These are phyloP conservation scores for Chamaenerion angustifolium DNA, from an alignment of 345 rosid genomes.

Conservation along the genomic window DNA sequence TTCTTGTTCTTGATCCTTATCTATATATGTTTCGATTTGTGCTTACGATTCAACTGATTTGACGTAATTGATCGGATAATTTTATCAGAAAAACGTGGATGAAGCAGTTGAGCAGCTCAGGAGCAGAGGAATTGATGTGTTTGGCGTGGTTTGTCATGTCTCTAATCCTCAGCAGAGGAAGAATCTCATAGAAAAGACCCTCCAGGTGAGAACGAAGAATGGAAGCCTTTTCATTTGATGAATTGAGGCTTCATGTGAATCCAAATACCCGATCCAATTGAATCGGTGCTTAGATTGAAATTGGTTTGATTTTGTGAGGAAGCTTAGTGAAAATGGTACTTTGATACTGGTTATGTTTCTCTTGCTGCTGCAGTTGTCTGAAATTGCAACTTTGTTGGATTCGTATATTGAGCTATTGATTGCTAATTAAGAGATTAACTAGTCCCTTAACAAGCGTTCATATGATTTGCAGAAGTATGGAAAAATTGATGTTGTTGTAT, in stretches of 20 bases:
- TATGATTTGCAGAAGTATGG: conserved; percentile 53
- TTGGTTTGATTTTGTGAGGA: too few species aligned
- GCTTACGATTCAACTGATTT: not conserved
- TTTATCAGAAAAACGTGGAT: conserved; percentile 61
- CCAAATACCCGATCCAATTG: too few species aligned
- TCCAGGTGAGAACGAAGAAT: conserved; percentile 32
- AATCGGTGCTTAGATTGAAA: too few species aligned
- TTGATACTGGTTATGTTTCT: too few species aligned
- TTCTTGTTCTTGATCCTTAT: not conserved
- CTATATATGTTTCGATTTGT: not conserved
- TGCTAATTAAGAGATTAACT: too few species aligned
- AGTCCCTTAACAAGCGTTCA: not conserved
- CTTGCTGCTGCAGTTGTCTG: not conserved
- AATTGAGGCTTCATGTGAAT: too few species aligned
- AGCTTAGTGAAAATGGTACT: too few species aligned
- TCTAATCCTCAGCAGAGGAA: conserved; percentile 66
- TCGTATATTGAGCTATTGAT: not conserved
- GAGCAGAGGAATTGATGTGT: conserved; percentile 48
- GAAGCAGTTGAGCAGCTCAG: conserved; percentile 64
- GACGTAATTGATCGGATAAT: conserved; percentile 1
- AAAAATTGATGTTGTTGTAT: conserved; percentile 60
- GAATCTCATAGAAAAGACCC: conserved; percentile 44
- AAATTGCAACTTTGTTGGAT: not conserved
- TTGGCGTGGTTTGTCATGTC: conserved; percentile 85
- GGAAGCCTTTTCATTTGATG: too few species aligned